A percentile compares a stretch with the other conserved stretches of the same genome.
These are phyloP conservation scores for Jasminum sambac DNA, from an alignment of 257 asterid genomes.

Conservation along the genomic window DNA sequence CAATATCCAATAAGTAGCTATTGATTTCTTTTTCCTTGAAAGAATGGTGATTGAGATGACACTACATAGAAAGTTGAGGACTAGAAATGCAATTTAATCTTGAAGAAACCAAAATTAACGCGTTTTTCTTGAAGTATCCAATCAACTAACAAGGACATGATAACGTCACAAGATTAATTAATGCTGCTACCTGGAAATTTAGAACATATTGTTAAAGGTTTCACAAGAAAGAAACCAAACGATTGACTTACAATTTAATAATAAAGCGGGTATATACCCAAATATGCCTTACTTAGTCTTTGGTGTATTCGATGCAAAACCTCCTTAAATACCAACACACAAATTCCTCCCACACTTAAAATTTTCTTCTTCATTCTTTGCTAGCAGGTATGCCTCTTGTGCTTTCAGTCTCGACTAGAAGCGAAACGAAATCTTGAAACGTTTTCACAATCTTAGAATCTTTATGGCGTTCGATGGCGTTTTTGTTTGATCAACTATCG, in stretches of 20 bases:
- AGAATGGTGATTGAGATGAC: neutral
- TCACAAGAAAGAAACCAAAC: conserved; percentile 11
- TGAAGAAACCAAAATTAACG: neutral
- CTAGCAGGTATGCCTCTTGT: neutral
- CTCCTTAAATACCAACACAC: conserved; percentile 11
- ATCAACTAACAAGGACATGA: neutral
- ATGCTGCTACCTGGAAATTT: neutral
- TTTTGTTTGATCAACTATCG: neutral
- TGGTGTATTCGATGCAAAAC: neutral
- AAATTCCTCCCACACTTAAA: neutral
- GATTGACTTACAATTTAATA: conserved; percentile 8
- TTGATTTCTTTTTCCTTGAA: no score
- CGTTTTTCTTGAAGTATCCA: neutral
- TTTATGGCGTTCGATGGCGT: neutral
- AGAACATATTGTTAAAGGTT: neutral
- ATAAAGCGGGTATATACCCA: conserved; percentile 24
- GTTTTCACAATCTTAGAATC: neutral
- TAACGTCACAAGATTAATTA: neutral
- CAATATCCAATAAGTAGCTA: no score
- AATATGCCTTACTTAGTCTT: conserved; percentile 23
- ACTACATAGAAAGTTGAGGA: neutral
- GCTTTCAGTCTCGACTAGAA: neutral
- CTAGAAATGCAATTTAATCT: neutral
- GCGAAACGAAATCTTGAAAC: neutral
- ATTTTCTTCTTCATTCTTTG: neutral